Evolutionary conservation across 495 filamentous ascomycete genomes (phyloP).

Genomic region (Thozetella sp.): DNA sequence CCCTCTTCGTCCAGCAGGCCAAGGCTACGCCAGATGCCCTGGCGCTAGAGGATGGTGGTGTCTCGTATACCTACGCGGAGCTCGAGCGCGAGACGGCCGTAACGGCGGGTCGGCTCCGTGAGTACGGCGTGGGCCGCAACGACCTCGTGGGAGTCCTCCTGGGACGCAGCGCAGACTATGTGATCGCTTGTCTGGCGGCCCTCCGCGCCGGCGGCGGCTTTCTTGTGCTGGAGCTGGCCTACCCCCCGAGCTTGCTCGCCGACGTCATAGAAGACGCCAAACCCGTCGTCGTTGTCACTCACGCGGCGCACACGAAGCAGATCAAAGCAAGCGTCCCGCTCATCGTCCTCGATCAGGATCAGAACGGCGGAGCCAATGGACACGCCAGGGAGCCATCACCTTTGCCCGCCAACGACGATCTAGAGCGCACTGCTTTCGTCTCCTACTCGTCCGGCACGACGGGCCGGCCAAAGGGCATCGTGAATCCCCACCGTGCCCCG

Average conservation of each 20-base stretch:
- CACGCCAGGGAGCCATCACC: constrained; percentile 35
- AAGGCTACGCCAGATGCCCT: constrained; percentile 57
- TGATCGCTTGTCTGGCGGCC: constrained; percentile 68
- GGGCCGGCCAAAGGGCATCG: constrained; percentile 70
- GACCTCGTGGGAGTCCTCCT: constrained; percentile 66
- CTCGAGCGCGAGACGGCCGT: constrained; percentile 57
- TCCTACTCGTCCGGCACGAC: constrained; percentile 70
- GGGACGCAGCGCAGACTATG: constrained; percentile 68
- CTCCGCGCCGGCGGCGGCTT: constrained; percentile 72
- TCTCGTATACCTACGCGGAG: constrained; percentile 60
- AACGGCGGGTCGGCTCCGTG: constrained; percentile 55
- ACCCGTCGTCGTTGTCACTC: constrained; percentile 63
- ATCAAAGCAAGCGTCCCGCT: constrained; percentile 56
- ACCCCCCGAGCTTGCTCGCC: constrained; percentile 62
- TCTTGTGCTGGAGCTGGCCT: constrained; percentile 69
- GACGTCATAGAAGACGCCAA: constrained; percentile 69
- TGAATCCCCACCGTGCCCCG: constrained; percentile 66
- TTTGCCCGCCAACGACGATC: constrained; percentile 56
- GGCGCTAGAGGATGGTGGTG: constrained; percentile 61
- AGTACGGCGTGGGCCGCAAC: constrained; percentile 59
- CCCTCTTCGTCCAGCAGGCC: constrained; percentile 61
- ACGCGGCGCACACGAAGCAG: constrained; percentile 52
- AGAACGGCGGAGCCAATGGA: constrained; percentile 25
- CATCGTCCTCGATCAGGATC: constrained; percentile 55
- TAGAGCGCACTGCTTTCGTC: constrained; percentile 67